Percentiles rank a stretch among this genome's conserved stretches.
Evolutionary conservation across 2,329 filamentous ascomycete species (phyloP).

Genomic region (Ophiostoma sp.): DNA sequence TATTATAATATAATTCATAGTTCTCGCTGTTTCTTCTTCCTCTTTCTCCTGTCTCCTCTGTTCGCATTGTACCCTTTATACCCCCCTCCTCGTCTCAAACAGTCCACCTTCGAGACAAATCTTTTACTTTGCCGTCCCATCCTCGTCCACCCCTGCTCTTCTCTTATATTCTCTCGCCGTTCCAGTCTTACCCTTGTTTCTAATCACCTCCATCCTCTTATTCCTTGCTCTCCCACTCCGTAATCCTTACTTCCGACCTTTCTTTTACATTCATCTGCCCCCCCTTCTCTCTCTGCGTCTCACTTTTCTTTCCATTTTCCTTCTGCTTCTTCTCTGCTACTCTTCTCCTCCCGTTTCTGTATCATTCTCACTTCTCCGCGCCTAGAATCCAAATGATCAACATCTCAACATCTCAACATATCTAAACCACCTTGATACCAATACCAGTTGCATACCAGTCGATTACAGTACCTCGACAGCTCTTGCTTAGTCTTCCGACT

Average conservation of each 20-base stretch:
- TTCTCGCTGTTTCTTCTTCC: background rate
- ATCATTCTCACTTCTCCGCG: background rate
- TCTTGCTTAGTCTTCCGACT: background rate
- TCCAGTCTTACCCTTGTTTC: conserved; percentile 5
- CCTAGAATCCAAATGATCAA: background rate
- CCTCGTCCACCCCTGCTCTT: conserved; percentile 4
- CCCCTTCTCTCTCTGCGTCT: conserved; percentile 27
- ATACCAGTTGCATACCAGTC: background rate
- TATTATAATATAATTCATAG: background rate
- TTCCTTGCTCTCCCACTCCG: background rate
- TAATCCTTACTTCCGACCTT: background rate
- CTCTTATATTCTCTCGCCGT: conserved; percentile 6
- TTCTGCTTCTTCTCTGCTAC: conserved; percentile 25
- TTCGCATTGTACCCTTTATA: background rate
- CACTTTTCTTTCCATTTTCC: background rate
- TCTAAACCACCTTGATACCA: background rate
- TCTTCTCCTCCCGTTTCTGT: background rate
- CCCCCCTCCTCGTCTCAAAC: conserved; percentile 21
- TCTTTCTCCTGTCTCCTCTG: background rate
- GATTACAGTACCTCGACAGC: background rate
- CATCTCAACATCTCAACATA: background rate
- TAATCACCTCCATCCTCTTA: conserved; percentile 15
- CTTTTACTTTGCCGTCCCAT: conserved; percentile 14
- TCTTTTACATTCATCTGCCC: conserved; percentile 11
- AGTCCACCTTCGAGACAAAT: conserved; percentile 19